These are phyloP conservation scores for Pythium aquatile DNA, from an alignment of 352 stramenopile species.

Conservation along the genomic window DNA sequence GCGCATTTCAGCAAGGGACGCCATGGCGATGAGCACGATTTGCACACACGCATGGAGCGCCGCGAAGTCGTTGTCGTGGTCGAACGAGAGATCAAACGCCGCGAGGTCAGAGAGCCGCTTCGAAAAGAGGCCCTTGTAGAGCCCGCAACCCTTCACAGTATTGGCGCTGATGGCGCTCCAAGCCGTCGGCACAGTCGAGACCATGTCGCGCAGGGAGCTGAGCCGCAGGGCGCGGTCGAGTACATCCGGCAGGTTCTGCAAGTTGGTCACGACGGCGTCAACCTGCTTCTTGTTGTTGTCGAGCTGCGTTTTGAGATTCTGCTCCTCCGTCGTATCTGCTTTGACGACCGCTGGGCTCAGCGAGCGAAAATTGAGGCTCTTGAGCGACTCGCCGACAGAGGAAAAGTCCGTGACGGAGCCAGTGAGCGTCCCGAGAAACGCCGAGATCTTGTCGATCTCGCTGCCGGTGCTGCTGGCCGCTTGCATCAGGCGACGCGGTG, in stretches of 20 bases:
- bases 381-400: not conserved
- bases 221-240: slow-evolving; percentile 1
- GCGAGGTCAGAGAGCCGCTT: slow-evolving; percentile 1
- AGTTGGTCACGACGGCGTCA: not conserved
- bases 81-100: not conserved
- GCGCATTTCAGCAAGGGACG: not conserved
- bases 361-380: slow-evolving; percentile 2
- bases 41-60: not conserved
- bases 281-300: not conserved
- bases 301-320: not conserved
- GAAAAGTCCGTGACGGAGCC: not conserved
- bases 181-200: not conserved
- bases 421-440: not conserved
- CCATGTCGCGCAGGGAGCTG: not conserved
- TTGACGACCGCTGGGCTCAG: not conserved
- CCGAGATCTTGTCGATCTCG: not conserved
- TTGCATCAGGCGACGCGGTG: not conserved
- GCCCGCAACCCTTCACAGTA: not conserved
- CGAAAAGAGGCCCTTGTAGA: not conserved
- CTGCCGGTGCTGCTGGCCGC: not conserved
- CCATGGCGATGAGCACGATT: slow-evolving; percentile 1
- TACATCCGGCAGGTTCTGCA: not conserved
- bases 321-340: not conserved
- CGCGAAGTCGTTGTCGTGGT: not conserved
- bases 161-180: not conserved